Evolutionary conservation across 768 basidiomycete species (phyloP).

Genomic region (Butyriboletus loyo): DNA sequence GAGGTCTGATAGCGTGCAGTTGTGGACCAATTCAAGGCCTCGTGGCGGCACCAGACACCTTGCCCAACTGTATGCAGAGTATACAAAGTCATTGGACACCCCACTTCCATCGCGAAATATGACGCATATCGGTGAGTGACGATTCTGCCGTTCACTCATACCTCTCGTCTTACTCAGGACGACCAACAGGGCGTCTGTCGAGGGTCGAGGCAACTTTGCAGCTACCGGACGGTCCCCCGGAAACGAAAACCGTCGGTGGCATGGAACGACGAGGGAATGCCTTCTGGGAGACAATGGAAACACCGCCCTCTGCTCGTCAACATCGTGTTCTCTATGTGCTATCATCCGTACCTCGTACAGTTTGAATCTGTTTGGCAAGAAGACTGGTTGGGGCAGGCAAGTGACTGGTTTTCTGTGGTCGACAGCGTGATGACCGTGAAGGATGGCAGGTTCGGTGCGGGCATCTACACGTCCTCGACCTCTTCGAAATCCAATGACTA

Average conservation of each 20-base stretch:
- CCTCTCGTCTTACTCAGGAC: background rate
- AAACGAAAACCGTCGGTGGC: conserved; percentile 75
- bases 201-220: conserved; percentile 57
- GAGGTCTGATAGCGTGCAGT: conserved; percentile 36
- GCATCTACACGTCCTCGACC: conserved; percentile 73
- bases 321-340: conserved; percentile 58
- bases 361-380: conserved; percentile 60
- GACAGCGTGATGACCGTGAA: conserved; percentile 2
- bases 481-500: conserved; percentile 82
- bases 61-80: conserved; percentile 59
- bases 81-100: conserved; percentile 60
- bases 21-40: conserved; percentile 62
- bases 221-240: conserved; percentile 54
- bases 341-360: conserved; percentile 67
- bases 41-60: conserved; percentile 60
- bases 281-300: conserved; percentile 62
- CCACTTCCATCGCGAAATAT: conserved; percentile 50
- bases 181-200: conserved; percentile 47
- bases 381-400: conserved; percentile 70
- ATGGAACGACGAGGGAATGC: conserved; percentile 66
- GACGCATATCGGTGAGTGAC: conserved; percentile 55
- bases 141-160: background rate
- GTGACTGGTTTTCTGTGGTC: conserved; percentile 4
- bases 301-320: conserved; percentile 46
- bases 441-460: conserved; percentile 55